phyloP scores from a whole-genome alignment of 371 early-diverging fungal species.

The Mortierella polycephala region DNA sequence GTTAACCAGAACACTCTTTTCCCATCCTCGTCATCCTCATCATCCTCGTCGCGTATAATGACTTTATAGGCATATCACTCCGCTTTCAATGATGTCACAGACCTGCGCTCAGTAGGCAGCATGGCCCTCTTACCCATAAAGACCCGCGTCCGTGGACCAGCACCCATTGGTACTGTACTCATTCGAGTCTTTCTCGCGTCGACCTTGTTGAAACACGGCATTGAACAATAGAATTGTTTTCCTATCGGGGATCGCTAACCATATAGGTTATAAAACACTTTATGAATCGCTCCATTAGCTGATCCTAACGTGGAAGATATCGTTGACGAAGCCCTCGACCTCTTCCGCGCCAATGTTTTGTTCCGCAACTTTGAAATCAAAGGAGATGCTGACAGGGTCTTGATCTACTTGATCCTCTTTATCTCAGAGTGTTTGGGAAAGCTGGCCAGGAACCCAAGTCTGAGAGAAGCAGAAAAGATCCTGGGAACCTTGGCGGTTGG shows the following conservation, averaged over 20 bases:
- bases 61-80: conserved; percentile 90
- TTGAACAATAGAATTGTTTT: conserved; percentile 2
- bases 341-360: conserved; percentile 96
- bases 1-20: too few species aligned
- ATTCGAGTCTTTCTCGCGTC: neutral
- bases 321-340: conserved; percentile 91
- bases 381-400: conserved; percentile 90
- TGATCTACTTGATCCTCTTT: conserved; percentile 94
- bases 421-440: conserved; percentile 89
- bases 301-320: conserved; percentile 82
- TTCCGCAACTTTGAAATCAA: conserved; percentile 99
- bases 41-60: neutral
- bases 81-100: conserved; percentile 75
- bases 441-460: conserved; percentile 68
- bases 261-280: neutral
- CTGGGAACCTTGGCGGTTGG: conserved; percentile 87
- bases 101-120: conserved; percentile 83
- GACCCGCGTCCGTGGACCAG: conserved; percentile 89
- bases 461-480: conserved; percentile 78
- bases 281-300: conserved; percentile 46
- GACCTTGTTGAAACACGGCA: neutral
- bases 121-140: conserved; percentile 91
- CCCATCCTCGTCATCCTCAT: too few species aligned
- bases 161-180: conserved; percentile 66
- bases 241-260: neutral